phyloP scores from a whole-genome alignment of 768 basidiomycete species.

The Podaxis sp. region DNA sequence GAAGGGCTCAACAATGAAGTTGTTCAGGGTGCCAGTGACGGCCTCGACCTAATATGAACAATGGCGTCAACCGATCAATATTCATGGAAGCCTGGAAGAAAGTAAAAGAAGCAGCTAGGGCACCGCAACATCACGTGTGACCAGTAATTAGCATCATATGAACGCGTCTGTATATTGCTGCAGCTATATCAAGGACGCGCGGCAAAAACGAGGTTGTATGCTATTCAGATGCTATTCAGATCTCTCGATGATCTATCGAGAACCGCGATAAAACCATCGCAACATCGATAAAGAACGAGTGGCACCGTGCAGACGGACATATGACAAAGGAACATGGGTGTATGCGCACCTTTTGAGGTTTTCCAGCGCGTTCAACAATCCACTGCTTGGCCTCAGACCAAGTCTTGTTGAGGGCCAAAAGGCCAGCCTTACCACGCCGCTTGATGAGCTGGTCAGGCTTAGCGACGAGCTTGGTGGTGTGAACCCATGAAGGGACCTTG shows the following conservation, averaged over 20 bases:
- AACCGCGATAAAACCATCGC: constrained; percentile 7
- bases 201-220: constrained; percentile 10
- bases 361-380: constrained; percentile 88
- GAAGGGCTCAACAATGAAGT: constrained; percentile 99
- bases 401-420: constrained; percentile 90
- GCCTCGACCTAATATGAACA: constrained; percentile 71
- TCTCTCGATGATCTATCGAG: constrained; percentile 14
- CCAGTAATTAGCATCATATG: constrained; percentile 18
- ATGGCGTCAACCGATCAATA: constrained; percentile 24
- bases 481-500: constrained; percentile 77
- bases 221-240: constrained; percentile 1
- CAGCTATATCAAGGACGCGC: constrained; percentile 6
- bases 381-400: constrained; percentile 88
- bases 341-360: constrained; percentile 78
- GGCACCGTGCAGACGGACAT: background rate
- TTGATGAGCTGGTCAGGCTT: constrained; percentile 99
- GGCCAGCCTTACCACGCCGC: constrained; percentile 96
- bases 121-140: constrained; percentile 25
- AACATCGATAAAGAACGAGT: constrained; percentile 11
- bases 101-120: background rate
- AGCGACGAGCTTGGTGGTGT: constrained; percentile 84
- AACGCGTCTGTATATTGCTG: constrained; percentile 5
- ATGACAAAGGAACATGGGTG: constrained; percentile 15
- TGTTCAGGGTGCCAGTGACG: constrained; percentile 92
- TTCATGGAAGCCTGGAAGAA: background rate